Base-by-base conservation (phyloP, 2,329 filamentous ascomycete genomes). In the Sordariomycetes sp. region DNA sequence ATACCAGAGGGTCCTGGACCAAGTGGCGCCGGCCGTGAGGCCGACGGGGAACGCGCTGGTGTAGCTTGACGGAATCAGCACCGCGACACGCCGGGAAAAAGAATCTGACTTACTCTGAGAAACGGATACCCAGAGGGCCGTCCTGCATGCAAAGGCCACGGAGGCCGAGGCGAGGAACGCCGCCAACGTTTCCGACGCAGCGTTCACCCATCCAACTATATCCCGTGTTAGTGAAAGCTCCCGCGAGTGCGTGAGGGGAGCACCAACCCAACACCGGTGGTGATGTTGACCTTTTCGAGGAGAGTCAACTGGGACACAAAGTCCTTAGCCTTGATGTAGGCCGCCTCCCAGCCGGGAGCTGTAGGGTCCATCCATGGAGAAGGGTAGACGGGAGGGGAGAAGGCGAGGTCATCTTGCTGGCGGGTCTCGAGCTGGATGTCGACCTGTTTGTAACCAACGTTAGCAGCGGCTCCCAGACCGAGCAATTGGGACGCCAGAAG, bases 201-300 rank as follows among this genome's bases (percentile, higher is more conserved):
- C 72, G 68, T 40, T 84, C 83, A 32, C 72, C 63, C 55, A 51
- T 47, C 57, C 53, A 61, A n/a, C 61, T 61, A 21, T 14, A 28
- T 4, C 1, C 2, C 9, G 3, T 4, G 31, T 42, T 23, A 43
- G 40, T 35, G 16, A 32, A 27, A 14, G 12, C 7, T 25, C 17
- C 17, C 20, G 28, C 10, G 15, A 7, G 19, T 33, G 8, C 8
- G 3, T 26, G 12, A n/a, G 77, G 27, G 19, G 12, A 29, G 29
- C 24, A 23, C 77, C 56, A 61, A 90, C 74, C 87, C 87, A 42
- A 82, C 75, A 55, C 90, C 90, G 1, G 88, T 95, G 3, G 90
- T 96, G 43, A 98, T 57, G 57, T 96, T 96, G 58, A 96, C 86
- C 64, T 94, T 95, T 57, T 95, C 88, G 9, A 78, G 53, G 23